Conservation (phyloP, 208 protist species). For the Crithidia mellificae region DNA sequence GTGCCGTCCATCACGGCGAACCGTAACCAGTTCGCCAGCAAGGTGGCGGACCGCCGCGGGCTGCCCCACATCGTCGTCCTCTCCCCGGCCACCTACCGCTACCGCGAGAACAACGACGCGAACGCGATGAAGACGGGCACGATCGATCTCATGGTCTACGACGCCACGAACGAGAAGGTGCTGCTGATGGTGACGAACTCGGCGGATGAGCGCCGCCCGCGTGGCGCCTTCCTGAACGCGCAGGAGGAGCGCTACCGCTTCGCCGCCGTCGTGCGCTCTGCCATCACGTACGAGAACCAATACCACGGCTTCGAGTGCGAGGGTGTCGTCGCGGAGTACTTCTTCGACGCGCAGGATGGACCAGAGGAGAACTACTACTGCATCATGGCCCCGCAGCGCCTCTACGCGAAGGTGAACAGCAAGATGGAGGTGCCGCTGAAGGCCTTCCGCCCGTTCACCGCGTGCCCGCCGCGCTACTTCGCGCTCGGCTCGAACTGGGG, state of each 20-base stretch:
- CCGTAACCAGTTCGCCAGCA: constrained; percentile 55
- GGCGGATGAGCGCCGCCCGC: constrained; percentile 64
- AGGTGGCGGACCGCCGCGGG: constrained; percentile 58
- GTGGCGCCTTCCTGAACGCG: constrained; percentile 67
- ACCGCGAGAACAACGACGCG: constrained; percentile 85
- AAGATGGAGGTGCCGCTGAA: constrained; percentile 67
- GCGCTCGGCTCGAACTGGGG: constrained; percentile 80
- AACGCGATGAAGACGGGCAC: constrained; percentile 63
- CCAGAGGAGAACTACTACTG: constrained; percentile 90
- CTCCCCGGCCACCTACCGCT: constrained; percentile 70
- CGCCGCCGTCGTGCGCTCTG: constrained; percentile 74
- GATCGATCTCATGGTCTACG: constrained; percentile 83
- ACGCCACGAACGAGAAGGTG: constrained; percentile 85
- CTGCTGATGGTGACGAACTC: constrained; percentile 81
- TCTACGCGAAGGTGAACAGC: constrained; percentile 60
- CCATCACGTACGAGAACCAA: constrained; percentile 81
- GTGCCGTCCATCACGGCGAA: constrained; percentile 66
- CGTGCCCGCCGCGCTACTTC: constrained; percentile 81
- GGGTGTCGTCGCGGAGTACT: constrained; percentile 80
- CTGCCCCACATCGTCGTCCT: constrained; percentile 78
- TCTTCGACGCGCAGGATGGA: constrained; percentile 76
- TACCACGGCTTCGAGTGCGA: constrained; percentile 79
- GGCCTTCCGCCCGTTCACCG: constrained; percentile 76
- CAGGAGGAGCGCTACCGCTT: constrained; percentile 87
- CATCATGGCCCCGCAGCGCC: constrained; percentile 74